Evolutionary conservation across 306 rosid genomes (phyloP).

Genomic region (Begonia peltatifolia): DNA sequence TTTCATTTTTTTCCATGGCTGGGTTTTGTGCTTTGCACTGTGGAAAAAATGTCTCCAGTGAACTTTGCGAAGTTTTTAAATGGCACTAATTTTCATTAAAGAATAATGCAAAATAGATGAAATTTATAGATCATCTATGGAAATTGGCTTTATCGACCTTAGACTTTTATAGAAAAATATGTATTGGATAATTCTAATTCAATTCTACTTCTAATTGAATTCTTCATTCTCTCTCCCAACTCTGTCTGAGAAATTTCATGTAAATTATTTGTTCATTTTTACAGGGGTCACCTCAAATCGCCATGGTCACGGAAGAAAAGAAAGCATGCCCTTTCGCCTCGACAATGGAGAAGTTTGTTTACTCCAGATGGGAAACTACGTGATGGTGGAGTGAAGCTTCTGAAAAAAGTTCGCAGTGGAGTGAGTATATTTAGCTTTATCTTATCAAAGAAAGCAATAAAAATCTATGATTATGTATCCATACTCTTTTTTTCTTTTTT

Average conservation of each 20-base stretch:
- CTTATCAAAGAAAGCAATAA: background rate
- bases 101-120: background rate
- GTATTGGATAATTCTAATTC: background rate
- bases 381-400: constrained; percentile 82
- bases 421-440: constrained; percentile 37
- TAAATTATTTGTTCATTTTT: constrained; percentile 2
- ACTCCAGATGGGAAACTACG: constrained; percentile 68
- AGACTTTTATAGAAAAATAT: background rate
- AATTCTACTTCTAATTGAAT: background rate
- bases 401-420: constrained; percentile 96
- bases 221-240: background rate
- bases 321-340: constrained; percentile 69
- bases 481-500: background rate
- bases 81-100: too few relatives aligned
- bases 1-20: too few relatives aligned
- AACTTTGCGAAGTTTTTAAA: too few relatives aligned
- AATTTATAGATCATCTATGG: background rate
- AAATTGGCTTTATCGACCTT: background rate
- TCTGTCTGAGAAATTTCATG: background rate
- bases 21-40: too few relatives aligned
- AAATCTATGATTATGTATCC: too few relatives aligned
- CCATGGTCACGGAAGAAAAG: constrained; percentile 98
- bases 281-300: constrained; percentile 86
- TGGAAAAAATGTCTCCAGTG: too few relatives aligned
- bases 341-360: constrained; percentile 65